These are phyloP conservation scores for Carex myosuroides DNA, from an alignment of 176 grass and related monocot species.

Conservation along the genomic window DNA sequence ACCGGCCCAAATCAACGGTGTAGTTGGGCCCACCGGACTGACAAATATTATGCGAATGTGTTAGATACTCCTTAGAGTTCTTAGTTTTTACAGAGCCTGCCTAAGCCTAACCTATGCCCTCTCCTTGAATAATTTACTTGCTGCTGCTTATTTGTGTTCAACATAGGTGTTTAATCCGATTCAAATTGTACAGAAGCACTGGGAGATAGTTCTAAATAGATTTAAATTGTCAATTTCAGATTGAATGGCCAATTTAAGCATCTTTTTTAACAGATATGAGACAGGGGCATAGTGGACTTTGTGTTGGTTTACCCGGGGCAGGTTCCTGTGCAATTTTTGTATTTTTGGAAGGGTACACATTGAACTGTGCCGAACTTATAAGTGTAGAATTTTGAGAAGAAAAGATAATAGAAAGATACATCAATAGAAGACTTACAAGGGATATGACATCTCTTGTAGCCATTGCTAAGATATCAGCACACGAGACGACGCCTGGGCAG, in stretches of 20 bases:
- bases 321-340: neutral
- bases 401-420: neutral
- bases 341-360: neutral
- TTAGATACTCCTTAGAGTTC: neutral
- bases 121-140: neutral
- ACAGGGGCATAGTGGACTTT: neutral
- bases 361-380: neutral
- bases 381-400: neutral
- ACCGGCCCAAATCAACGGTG: conserved; percentile 62
- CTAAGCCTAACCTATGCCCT: neutral
- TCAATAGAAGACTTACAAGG: conserved; percentile 41
- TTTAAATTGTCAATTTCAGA: neutral
- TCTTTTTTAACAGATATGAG: neutral
- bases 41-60: neutral
- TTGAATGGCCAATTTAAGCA: neutral
- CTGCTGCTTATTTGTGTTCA: neutral
- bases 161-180: neutral
- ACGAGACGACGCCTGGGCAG: conserved; percentile 79
- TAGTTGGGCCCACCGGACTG: conserved; percentile 64
- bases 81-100: neutral
- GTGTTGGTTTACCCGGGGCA: neutral
- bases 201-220: neutral
- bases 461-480: conserved; percentile 68
- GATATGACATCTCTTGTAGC: conserved; percentile 65
- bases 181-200: neutral